These are phyloP conservation scores for Thymus mandschuricus DNA, from an alignment of 257 asterid species.

Conservation along the genomic window DNA sequence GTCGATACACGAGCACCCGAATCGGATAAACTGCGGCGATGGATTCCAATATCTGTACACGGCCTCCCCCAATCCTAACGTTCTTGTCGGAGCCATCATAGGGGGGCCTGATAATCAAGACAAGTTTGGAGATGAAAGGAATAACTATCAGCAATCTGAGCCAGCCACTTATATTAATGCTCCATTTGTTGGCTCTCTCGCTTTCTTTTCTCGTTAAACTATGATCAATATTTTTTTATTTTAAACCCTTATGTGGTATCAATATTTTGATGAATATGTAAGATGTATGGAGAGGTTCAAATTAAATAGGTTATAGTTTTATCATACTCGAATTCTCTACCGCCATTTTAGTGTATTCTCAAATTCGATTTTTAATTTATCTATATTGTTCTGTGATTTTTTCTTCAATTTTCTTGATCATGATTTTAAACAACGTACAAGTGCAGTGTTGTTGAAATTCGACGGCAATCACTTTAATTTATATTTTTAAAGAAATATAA, in stretches of 20 bases:
- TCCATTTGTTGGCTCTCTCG: slow-evolving; percentile 69
- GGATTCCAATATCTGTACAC: slow-evolving; percentile 61
- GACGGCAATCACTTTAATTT: too few species aligned
- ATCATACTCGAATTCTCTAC: too few species aligned
- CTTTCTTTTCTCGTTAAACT: slow-evolving; percentile 50
- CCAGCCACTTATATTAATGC: slow-evolving; percentile 79
- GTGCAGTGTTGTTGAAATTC: too few species aligned
- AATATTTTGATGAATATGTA: not conserved
- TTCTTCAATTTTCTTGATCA: too few species aligned
- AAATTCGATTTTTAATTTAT: too few species aligned
- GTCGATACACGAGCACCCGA: slow-evolving; percentile 47
- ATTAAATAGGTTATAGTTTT: too few species aligned
- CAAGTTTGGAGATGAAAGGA: slow-evolving; percentile 58
- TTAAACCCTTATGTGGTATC: not conserved
- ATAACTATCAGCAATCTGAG: slow-evolving; percentile 73
- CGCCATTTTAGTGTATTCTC: too few species aligned
- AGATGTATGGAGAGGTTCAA: too few species aligned
- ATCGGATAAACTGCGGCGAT: slow-evolving; percentile 50
- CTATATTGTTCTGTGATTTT: too few species aligned
- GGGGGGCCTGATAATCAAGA: slow-evolving; percentile 79
- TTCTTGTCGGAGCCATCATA: slow-evolving; percentile 61
- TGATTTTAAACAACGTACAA: too few species aligned
- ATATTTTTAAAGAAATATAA: too few species aligned
- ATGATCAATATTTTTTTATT: too few species aligned
- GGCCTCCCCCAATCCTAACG: slow-evolving; percentile 62